Evolutionary conservation across 345 rosid species (phyloP), one percentile per base, ranked within the genome.

Genomic region (Jatropha curcas): DNA sequence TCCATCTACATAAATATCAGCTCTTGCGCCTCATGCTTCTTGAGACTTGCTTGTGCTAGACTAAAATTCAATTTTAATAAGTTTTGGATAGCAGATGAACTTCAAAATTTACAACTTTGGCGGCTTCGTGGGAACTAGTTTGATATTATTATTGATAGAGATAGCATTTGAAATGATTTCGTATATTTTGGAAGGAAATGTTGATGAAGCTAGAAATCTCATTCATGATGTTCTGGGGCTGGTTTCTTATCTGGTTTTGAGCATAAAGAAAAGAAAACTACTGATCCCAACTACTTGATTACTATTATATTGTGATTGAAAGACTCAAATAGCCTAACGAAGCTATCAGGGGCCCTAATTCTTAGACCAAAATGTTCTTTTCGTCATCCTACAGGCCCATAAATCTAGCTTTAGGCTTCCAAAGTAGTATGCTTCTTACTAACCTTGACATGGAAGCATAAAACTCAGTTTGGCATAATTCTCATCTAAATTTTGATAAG

Each of bases 371-470:
- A 60, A 31, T 4, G 8, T 24, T 55, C 11, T 56, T 30, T 45
- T 27, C 25, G 20, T 19, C 10, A 17, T 25, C 9, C 16, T 65
- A 6, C 19, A 65, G 33, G 33, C 14, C 31, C 24, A 6, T 24
- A 22, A 62, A 1, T 35, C 13, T 33, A 64, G 35, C 33, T 45
- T 58, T 65, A 24, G 35, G 70, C 39, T 46, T 46, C 37, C 27
- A 66, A 8, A 16, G 24, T 46, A 5, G 13, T 30, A 7, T 46
- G 19, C 46, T 46, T 51, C 27, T 48, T 66, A 27, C 28, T 67
- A 67, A 31, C 59, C 60, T 31, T 33, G 60, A n/a, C 41, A 33
- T 67, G 37, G 59, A 62, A 62, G 50, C 50, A n/a, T 37, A 19
- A 31, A 57, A 4, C 27, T 33, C 19, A 6, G 10, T 27, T 2